Evolutionary conservation across 805 yeast species (phyloP), one percentile per base, ranked within the genome.

Genomic region (Ogataea polymorpha): DNA sequence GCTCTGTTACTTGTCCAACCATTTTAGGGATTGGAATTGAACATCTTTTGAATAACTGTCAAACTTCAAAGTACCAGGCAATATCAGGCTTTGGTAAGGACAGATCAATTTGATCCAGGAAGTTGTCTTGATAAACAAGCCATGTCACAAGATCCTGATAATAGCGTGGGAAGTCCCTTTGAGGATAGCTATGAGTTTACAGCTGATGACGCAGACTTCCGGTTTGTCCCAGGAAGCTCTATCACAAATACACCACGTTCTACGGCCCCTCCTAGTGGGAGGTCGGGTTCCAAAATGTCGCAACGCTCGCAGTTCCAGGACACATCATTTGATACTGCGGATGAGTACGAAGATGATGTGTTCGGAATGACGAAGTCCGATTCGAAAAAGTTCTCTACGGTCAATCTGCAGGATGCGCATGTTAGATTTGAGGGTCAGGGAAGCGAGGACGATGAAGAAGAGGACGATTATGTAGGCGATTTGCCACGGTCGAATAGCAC

Each of bases 401-500:
- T 41, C 35, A 48, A 48, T 35, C 31, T 47, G 37, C 53, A 39
- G 31, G 52, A 49, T 35, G 57, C 54, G 0, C 42, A 52, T 35
- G 64, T 45, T 13, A 42, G 42, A 11, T 41, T 46, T 13, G 41
- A 35, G 9, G 44, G 47, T 11, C 40, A 41, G 20, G 54, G 45
- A 6, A 44, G 48, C 3, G 51, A 44, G 15, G 48, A 36, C 13
- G 51, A 46, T 12, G 51, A 46, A 11, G 58, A 44, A 14, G 56
- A 42, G 16, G 59, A 57, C 23, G 65, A 56, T 39, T 54, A 33
- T 5, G 30, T 45, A 2, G 53, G 53, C 6, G 57, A 54, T 6
- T 42, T 47, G 6, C 58, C 65, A 2, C 41, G 50, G 12, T 46
- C 78, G 31, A 62, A 67, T 24, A 72, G 67, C 12, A 70, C 84